phyloP scores from a whole-genome alignment of 768 basidiomycete genomes.

The Russula earlei region DNA sequence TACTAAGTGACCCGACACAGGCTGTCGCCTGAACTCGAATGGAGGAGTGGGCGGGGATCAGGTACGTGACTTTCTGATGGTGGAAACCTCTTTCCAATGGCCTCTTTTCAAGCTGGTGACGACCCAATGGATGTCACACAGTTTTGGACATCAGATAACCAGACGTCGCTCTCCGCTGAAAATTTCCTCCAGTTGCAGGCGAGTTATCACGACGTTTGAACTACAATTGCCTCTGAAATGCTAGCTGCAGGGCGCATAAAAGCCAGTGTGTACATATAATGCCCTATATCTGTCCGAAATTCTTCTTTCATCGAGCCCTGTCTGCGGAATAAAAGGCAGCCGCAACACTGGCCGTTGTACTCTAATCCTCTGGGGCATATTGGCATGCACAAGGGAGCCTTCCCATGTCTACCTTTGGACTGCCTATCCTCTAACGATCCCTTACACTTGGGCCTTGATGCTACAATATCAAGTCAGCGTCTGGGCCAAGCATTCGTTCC shows the following conservation, averaged over 20 bases:
- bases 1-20: background rate
- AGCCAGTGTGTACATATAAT: background rate
- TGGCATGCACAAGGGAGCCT: no score
- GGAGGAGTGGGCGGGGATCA: background rate
- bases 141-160: background rate
- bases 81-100: background rate
- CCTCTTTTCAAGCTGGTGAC: background rate
- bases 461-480: no score
- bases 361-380: no score
- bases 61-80: background rate
- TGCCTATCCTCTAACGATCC: no score
- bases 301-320: no score
- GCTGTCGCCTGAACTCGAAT: slow-evolving; percentile 8
- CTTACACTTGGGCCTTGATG: no score
- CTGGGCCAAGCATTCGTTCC: no score
- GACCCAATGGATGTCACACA: background rate
- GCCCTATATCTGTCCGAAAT: background rate
- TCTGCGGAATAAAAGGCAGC: no score
- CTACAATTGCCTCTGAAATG: background rate
- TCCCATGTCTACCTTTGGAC: no score
- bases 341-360: background rate
- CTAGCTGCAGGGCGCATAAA: background rate
- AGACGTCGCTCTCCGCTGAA: background rate
- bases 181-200: slow-evolving; percentile 6
- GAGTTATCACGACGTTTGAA: background rate